A percentile compares a stretch with the other conserved stretches of the same genome.
These are phyloP conservation scores for Asclepias syriaca DNA, from an alignment of 257 asterid genomes.

Conservation along the genomic window DNA sequence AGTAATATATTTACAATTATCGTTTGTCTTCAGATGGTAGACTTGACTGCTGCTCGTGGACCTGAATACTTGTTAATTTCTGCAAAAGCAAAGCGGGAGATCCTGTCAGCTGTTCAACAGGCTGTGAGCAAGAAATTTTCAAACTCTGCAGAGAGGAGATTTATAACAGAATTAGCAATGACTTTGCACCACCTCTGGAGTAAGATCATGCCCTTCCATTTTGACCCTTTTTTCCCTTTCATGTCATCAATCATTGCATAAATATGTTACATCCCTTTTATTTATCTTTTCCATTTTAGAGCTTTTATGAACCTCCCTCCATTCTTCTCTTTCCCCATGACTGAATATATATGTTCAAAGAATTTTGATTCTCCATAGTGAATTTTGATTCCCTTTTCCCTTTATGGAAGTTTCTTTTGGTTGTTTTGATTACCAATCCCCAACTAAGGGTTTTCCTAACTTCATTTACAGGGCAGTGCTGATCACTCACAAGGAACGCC, in stretches of 20 bases:
- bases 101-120: slow-evolving; percentile 61
- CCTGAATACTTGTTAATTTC: slow-evolving; percentile 48
- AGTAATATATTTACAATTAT: neutral
- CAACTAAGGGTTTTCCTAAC: neutral
- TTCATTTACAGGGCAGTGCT: slow-evolving; percentile 16
- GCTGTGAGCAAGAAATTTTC: slow-evolving; percentile 42
- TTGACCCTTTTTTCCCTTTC: neutral
- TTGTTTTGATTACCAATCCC: neutral
- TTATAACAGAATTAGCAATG: slow-evolving; percentile 51
- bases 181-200: slow-evolving; percentile 67
- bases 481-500: neutral
- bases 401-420: neutral
- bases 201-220: slow-evolving; percentile 28
- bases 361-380: neutral
- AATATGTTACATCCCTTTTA: neutral
- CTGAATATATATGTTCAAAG: neutral
- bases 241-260: neutral
- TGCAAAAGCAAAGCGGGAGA: slow-evolving; percentile 57
- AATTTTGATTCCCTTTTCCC: neutral
- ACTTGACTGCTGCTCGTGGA: slow-evolving; percentile 55
- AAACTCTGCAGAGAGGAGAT: slow-evolving; percentile 60
- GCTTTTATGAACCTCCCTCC: neutral
- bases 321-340: neutral
- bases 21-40: slow-evolving; percentile 53
- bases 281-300: no score